Base-by-base conservation (phyloP, 2,329 filamentous ascomycete genomes). In the Neonectria sp. region DNA sequence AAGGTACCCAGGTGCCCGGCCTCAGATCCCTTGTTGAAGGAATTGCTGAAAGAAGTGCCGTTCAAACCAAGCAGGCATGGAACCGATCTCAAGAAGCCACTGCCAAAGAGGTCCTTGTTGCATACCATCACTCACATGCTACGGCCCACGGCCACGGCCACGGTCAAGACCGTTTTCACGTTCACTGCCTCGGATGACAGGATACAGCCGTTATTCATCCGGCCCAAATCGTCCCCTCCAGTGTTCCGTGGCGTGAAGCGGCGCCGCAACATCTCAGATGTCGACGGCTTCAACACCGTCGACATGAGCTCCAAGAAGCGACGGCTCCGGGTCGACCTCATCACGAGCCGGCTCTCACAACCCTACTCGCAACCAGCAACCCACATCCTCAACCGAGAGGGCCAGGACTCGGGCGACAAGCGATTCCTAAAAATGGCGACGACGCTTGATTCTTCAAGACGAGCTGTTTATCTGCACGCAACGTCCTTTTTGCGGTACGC, bases 281-380 rank as follows among this genome's bases (percentile, higher is more conserved):
- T 92, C 49, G 90, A 92, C 67, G 89, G 85, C 60, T 86, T 83
- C 57, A 82, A 85, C 71, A 88, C 86, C 1, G 82, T 82, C 31
- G 73, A 70, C n/a, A 70, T 89, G 64, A 77, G 83, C 76, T 84
- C 81, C 76, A 94, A 94, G 83, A 94, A 93, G 79, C 88, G 92
- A 27, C 86, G 92, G 4, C 81, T 93, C 4, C 86, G 90, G 1
- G 82, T 89, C 3, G 80, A 86, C 24, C 84, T 93, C 49, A 88
- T 93, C 75, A 94, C 92, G 2, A 93, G 91, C 24, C 86, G 91
- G 8, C 88, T 94, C 1, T 93, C 91, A 11, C 87, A 85, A 55
- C 91, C 92, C 1, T 94, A 89, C 78, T 93, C 91, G 0, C 84
- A 88, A 31, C 92, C 92, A 0, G 90, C 92, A 3, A 90, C 91